Base-by-base conservation (phyloP, 441 rosid genomes). In the Arabidopsis hybrid region DNA sequence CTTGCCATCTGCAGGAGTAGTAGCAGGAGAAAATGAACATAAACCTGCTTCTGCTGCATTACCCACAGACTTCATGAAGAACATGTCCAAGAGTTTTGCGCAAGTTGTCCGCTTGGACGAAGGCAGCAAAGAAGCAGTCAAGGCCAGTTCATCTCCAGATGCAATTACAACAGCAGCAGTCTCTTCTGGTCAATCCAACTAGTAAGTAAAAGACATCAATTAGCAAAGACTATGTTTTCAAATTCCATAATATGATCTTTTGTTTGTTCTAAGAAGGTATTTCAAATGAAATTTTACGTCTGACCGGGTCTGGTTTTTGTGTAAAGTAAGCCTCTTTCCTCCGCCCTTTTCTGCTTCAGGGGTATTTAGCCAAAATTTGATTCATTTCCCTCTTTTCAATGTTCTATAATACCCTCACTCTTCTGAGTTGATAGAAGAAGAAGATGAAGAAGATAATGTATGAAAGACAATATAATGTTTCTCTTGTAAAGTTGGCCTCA, bases 61-160 rank as follows among this genome's bases (percentile, higher is more conserved):
- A 59, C 43, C 82, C n/a, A 65, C 53, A 53, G 87, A 85, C 65
- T 83, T 83, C 74, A 82, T 86, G 32, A 85, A 86, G 85, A 82
- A 80, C 80, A 84, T 85, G 86, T 75, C 90, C 7, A 86, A 83
- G 79, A 86, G 87, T 53, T 85, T 85, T 75, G 87, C 87, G 16
- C 85, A 85, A 53, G 87, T 82, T 69, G 83, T 85, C 6, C 67
- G 81, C 35, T 65, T 86, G 79, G 90, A 86, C 8, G 88, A 84
- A 2, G 88, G 76, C 34, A 62, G 67, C 75, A 84, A 86, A 75
- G 85, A 83, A 67, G 65, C 79, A 79, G 68, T 65, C 26, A 78
- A 62, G 16, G 8, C 72, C 13, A 78, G 75, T 64, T 74, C 74
- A 63, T 35, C 81, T 57, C 71, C 79, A 31, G 81, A 74, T 55